Evolutionary conservation across 2,329 filamentous ascomycete species (phyloP).

Genomic region (Iodosphaeria phyllophila): DNA sequence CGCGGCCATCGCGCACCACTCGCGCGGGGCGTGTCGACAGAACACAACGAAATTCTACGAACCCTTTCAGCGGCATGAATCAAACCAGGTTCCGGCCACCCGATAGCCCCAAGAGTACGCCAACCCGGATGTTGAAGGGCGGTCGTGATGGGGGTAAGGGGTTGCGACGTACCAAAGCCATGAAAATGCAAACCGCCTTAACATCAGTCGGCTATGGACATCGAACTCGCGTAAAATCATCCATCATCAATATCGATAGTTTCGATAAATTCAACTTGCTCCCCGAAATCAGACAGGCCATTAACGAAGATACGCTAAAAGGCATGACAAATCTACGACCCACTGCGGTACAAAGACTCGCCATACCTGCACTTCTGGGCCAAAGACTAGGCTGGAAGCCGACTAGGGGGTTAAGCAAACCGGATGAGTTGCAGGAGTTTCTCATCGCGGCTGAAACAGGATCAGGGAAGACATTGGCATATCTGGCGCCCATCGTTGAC

Average conservation of each 20-base stretch:
- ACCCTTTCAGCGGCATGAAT: slow-evolving; percentile 9
- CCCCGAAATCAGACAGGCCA: slow-evolving; percentile 49
- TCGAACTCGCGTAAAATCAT: slow-evolving; percentile 20
- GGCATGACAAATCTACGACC: slow-evolving; percentile 59
- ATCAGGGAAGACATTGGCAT: slow-evolving; percentile 90
- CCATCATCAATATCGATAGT: slow-evolving; percentile 43
- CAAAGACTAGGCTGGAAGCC: slow-evolving; percentile 26
- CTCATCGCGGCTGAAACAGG: slow-evolving; percentile 90
- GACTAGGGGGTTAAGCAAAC: slow-evolving; percentile 15
- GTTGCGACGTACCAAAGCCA: slow-evolving; percentile 48
- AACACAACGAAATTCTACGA: no score
- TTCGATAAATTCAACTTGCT: slow-evolving; percentile 71
- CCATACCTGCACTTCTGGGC: slow-evolving; percentile 64
- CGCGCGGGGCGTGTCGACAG: no score
- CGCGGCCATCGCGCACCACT: no score
- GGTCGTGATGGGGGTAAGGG: slow-evolving; percentile 18
- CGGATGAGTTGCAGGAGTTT: slow-evolving; percentile 30
- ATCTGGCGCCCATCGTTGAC: slow-evolving; percentile 70
- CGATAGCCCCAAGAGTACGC: slow-evolving; percentile 10
- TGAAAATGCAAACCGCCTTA: slow-evolving; percentile 84
- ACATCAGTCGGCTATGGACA: slow-evolving; percentile 59
- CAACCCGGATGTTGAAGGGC: slow-evolving; percentile 15
- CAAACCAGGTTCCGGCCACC: slow-evolving; percentile 3
- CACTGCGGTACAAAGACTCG: slow-evolving; percentile 76
- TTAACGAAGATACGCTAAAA: slow-evolving; percentile 55